Evolutionary conservation across 306 rosid genomes (phyloP), one percentile per base, ranked within the genome.

Genomic region (Cucurbita moschata): DNA sequence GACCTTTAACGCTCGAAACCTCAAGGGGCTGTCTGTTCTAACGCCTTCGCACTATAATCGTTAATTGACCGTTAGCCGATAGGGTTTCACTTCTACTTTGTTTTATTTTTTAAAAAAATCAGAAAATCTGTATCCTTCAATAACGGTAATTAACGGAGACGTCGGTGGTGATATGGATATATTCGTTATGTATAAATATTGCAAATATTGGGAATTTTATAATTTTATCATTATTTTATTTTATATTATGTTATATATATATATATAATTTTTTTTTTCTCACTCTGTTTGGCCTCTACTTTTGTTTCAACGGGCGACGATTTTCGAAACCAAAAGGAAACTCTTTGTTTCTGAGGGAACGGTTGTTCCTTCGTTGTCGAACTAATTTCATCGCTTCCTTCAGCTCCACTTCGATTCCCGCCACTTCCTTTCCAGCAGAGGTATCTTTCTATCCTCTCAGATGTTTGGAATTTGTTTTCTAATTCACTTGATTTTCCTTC

Each of bases 281-380:
- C 56, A 49, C 62, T 69, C 54, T 63, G 57, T 56, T 67, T 68
- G 61, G 46, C 71, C 73, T 71, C 80, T 77, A 78, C 76, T 86
- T 64, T 50, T 50, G 90, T 87, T 90, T 94, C 96, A 94, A 94
- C 99, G 97, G 94, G 96, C 98, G 92, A 90, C 85, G 92, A 82
- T 87, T 94, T 90, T 88, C 93, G 94, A 90, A 94, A 86, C 87
- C 75, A 80, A 53, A 77, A 65, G 42, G 13, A 69, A 82, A 86
- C 82, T 80, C 64, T 62, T 60, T 57, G 40, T 76, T 73, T 80
- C 77, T 73, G 75, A 63, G 77, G 61, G 72, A 77, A 74, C 53
- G 63, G 76, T 53, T 76, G 56, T 73, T 64, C 59, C 70, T 38
- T 26, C 79, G 53, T 74, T 79, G 65, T 74, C 71, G 54, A 78